Percentiles rank a stretch among this genome's conserved stretches.
Conservation (phyloP, 177 flowering plant species). For the Vitis hybrid region DNA sequence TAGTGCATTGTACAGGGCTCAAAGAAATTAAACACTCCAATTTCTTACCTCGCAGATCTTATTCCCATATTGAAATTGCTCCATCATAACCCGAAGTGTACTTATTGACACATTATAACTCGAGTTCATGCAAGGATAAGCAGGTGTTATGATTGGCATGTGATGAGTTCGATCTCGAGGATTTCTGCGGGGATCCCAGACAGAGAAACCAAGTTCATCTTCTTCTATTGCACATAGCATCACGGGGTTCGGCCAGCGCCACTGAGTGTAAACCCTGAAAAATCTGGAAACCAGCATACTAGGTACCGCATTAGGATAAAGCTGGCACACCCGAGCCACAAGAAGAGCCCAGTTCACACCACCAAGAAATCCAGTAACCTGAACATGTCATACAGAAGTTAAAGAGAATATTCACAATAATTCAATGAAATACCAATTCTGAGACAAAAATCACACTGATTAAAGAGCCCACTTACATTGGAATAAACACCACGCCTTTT, state of each 20-base stretch:
- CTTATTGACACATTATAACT: constrained; percentile 91
- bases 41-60: constrained; percentile 67
- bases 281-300: constrained; percentile 88
- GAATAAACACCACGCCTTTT: constrained; percentile 90
- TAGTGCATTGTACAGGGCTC: too few relatives aligned
- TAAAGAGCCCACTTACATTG: constrained; percentile 53
- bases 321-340: constrained; percentile 87
- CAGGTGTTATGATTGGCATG: constrained; percentile 97
- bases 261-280: constrained; percentile 85
- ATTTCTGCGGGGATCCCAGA: constrained; percentile 90
- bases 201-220: constrained; percentile 78
- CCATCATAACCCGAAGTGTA: constrained; percentile 88
- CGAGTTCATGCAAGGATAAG: constrained; percentile 96
- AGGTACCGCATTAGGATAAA: constrained; percentile 86
- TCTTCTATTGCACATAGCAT: constrained; percentile 85
- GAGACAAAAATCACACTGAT: too few relatives aligned
- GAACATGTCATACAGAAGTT: neutral
- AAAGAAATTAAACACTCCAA: too few relatives aligned
- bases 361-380: constrained; percentile 97
- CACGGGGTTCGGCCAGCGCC: constrained; percentile 99
- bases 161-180: constrained; percentile 72
- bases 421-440: neutral
- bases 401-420: neutral
- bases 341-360: constrained; percentile 96
- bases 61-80: constrained; percentile 75